Conservation (phyloP, 768 basidiomycete species). For the Lactifluus piperatus region DNA sequence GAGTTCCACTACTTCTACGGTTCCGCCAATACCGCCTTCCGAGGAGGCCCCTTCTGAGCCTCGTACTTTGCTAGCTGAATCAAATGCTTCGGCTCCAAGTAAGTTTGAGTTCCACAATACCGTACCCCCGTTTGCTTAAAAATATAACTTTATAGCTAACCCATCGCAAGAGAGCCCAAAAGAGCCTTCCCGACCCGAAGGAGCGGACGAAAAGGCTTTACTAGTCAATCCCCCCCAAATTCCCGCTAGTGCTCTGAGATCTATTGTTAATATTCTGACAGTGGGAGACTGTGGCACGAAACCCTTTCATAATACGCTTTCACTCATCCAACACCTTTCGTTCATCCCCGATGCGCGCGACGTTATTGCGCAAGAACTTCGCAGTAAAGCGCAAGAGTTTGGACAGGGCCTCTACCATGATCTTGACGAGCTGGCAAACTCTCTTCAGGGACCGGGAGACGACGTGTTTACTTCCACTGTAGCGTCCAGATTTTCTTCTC, state of each 20-base stretch:
- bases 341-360: constrained; percentile 83
- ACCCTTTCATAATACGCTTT: constrained; percentile 91
- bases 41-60: constrained; percentile 13
- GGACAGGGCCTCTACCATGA: constrained; percentile 68
- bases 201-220: constrained; percentile 37
- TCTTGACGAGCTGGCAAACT: constrained; percentile 63
- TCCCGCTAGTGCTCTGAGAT: constrained; percentile 72
- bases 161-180: constrained; percentile 23
- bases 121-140: not conserved
- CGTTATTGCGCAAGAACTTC: constrained; percentile 82
- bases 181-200: constrained; percentile 9
- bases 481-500: constrained; percentile 85
- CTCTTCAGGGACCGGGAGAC: constrained; percentile 47
- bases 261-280: constrained; percentile 96
- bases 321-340: constrained; percentile 88
- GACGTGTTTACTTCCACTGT: constrained; percentile 57
- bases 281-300: constrained; percentile 91
- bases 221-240: constrained; percentile 75
- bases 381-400: constrained; percentile 78
- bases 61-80: constrained; percentile 1
- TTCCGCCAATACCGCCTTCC: not conserved
- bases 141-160: constrained; percentile 15
- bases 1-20: not conserved
- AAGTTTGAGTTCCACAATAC: not conserved
- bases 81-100: constrained; percentile 3